Evolutionary conservation across 345 rosid species (phyloP), one percentile per base, ranked within the genome.

Genomic region (Lepidium sativum): DNA sequence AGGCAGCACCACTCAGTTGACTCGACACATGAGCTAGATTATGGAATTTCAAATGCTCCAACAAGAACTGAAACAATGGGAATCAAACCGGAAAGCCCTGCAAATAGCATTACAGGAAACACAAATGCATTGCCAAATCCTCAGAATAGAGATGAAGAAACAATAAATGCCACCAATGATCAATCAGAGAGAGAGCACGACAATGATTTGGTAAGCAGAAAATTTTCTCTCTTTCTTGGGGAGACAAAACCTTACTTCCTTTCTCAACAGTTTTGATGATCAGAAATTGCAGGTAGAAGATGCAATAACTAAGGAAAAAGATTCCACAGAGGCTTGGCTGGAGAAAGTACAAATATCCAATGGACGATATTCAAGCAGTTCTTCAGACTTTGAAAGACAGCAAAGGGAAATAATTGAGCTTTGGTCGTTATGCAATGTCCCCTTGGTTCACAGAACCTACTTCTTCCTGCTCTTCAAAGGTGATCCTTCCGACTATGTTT

Each of bases 391-490:
- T 48, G 84, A 84, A 76, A 75, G 47, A 72, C 77, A 83, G 63
- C 82, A 71, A 60, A 75, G 41, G 53, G 67, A 86, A 65, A 88
- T 84, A 54, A 71, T 88, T 63, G 88, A 81, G 61, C 84, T 86
- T 18, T 86, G 96, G 96, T 75, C 50, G 13, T 72, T 66, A 32
- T 82, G 86, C 82, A 78, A 77, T 57, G 88, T 83, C 11, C 86
- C 92, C 54, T 60, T 88, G 77, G 81, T 80, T 58, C 89, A 88
- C 69, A 86, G 96, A 71, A 86, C 84, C 68, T 86, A 84, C 71
- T 84, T 88, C 83, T 83, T 80, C 78, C 70, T 83, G 54, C 85
- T 86, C 54, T 88, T 88, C 84, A 86, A 81, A 77, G 96, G 96
- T 6, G 96, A 84, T 69, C 86, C 84, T 60, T 81, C 90, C 1